These are phyloP conservation scores for Umbelopsis isabellina DNA, from an alignment of 192 early-diverging fungal species.

Conservation along the genomic window DNA sequence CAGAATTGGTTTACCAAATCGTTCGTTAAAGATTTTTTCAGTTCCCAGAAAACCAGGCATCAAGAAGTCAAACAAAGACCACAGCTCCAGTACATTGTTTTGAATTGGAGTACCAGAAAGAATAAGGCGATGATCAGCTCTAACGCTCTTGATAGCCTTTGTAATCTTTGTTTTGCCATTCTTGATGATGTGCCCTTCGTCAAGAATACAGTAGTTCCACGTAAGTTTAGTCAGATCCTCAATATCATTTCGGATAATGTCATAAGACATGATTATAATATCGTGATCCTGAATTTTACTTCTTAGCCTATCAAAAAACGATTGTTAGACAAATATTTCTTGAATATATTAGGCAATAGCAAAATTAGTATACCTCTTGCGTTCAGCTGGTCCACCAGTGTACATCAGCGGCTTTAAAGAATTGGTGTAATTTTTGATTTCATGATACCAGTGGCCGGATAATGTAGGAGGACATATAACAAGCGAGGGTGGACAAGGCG, in stretches of 20 bases:
- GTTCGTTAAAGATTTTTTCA: constrained; percentile 93
- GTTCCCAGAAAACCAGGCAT: constrained; percentile 99
- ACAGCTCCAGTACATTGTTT: constrained; percentile 97
- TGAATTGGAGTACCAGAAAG: constrained; percentile 97
- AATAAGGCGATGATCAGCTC: constrained; percentile 87
- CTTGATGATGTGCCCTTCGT: constrained; percentile 98
- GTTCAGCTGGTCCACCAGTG: constrained; percentile 78
- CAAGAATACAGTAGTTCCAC: constrained; percentile 97
- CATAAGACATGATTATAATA: constrained; percentile 95
- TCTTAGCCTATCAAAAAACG: constrained; percentile 52
- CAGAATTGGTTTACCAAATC: constrained; percentile 91
- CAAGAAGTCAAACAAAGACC: constrained; percentile 97
- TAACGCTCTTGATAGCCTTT: constrained; percentile 87
- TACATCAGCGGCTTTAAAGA: constrained; percentile 84
- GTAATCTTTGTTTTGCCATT: constrained; percentile 95
- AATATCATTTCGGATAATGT: constrained; percentile 95
- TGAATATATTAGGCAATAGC: neutral
- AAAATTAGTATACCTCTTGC: constrained; percentile 54
- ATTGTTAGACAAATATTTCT: neutral
- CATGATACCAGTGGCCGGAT: constrained; percentile 95
- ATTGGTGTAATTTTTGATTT: constrained; percentile 82
- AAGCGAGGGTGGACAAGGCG: constrained; percentile 78
- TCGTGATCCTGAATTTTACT: constrained; percentile 61
- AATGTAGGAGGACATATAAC: constrained; percentile 97
- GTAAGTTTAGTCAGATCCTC: constrained; percentile 68